These are phyloP conservation scores for Ceratocystis ficicola DNA, from an alignment of 2,329 filamentous ascomycete genomes.

Conservation along the genomic window DNA sequence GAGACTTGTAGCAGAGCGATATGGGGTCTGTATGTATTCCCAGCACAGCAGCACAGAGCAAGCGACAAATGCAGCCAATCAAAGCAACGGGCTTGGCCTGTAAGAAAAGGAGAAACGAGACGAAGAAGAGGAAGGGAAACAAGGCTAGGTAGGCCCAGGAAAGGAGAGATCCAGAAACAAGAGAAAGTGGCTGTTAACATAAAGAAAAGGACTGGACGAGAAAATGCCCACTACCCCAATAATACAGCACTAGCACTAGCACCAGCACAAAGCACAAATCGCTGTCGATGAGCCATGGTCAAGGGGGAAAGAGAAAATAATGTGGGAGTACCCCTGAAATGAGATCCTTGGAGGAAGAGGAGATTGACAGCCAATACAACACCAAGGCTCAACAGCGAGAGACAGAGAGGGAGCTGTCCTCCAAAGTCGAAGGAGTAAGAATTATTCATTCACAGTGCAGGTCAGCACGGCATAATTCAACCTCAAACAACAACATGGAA, in stretches of 20 bases:
- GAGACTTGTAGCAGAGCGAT: neutral
- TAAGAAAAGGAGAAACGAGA: constrained; percentile 13
- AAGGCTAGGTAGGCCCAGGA: constrained; percentile 5
- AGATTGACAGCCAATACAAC: neutral
- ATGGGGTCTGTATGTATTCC: neutral
- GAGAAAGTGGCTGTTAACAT: constrained; percentile 12
- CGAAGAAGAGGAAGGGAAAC: neutral
- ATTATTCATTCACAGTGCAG: neutral
- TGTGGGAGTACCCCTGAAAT: constrained; percentile 6
- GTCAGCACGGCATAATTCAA: neutral
- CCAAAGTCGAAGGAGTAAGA: constrained; percentile 1
- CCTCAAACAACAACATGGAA: neutral
- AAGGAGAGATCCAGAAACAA: constrained; percentile 11
- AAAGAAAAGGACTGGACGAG: neutral
- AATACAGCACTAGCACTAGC: neutral
- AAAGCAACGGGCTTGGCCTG: neutral
- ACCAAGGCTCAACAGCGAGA: neutral
- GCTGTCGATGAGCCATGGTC: constrained; percentile 3
- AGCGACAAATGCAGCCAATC: constrained; percentile 4
- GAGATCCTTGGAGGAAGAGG: neutral
- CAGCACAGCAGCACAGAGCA: neutral
- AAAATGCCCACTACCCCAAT: constrained; percentile 8
- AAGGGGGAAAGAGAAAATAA: constrained; percentile 8
- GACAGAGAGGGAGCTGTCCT: neutral
- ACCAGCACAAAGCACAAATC: neutral